Conservation (phyloP, 2,329 filamentous ascomycete species). For the Lithohypha guttulata region DNA sequence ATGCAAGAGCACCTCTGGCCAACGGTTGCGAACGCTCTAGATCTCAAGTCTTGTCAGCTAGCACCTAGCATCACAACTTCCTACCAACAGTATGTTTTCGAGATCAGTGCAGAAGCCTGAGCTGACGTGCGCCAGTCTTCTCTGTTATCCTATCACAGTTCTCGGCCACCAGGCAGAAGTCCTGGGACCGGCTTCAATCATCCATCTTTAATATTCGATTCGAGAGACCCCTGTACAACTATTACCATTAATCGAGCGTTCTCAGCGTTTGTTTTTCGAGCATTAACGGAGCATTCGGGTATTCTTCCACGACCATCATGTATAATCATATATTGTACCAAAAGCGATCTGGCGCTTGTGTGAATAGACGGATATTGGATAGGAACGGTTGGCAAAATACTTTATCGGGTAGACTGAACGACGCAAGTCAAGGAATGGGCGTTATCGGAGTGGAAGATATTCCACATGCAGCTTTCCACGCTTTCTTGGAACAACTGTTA, state of each 20-base stretch:
- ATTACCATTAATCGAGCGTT: slow-evolving; percentile 19
- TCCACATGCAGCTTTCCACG: too few relatives aligned
- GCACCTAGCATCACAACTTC: too few relatives aligned
- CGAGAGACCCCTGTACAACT: slow-evolving; percentile 23
- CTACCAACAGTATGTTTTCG: background rate
- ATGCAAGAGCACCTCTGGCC: too few relatives aligned
- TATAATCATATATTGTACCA: slow-evolving; percentile 20
- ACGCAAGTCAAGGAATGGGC: too few relatives aligned
- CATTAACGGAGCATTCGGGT: slow-evolving; percentile 16
- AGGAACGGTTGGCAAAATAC: slow-evolving; percentile 6
- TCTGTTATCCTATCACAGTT: too few relatives aligned
- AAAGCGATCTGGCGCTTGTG: slow-evolving; percentile 15
- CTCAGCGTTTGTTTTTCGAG: slow-evolving; percentile 17
- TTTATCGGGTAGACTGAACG: slow-evolving; percentile 18
- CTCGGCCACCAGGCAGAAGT: too few relatives aligned
- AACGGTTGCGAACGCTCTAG: too few relatives aligned
- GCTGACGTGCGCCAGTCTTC: slow-evolving; percentile 4
- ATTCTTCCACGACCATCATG: slow-evolving; percentile 19
- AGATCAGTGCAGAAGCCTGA: background rate
- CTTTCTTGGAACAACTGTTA: too few relatives aligned
- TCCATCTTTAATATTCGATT: slow-evolving; percentile 16
- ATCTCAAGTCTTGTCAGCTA: too few relatives aligned
- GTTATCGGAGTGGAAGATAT: too few relatives aligned
- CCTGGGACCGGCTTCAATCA: too few relatives aligned
- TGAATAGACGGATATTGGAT: slow-evolving; percentile 14